phyloP scores from a whole-genome alignment of 1,139 yeast genomes.

The Magnusiomyces clavatus region DNA sequence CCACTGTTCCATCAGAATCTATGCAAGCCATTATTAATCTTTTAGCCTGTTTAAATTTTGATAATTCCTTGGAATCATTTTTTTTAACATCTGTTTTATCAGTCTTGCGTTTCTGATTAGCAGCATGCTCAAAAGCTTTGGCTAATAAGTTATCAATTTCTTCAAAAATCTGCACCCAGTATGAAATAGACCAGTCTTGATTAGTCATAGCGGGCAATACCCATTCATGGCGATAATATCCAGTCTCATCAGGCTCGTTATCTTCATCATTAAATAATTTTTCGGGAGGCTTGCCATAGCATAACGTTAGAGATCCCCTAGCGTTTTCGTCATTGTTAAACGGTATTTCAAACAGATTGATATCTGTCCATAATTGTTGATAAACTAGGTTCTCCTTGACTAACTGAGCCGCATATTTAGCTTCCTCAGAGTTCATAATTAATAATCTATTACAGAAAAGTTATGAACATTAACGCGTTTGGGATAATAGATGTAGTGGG shows the following conservation, averaged over 20 bases:
- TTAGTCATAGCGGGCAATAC: conserved; percentile 11
- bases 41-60: conserved; percentile 8
- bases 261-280: conserved; percentile 23
- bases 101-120: conserved; percentile 26
- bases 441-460: neutral
- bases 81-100: neutral
- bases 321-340: neutral
- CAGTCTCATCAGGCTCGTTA: conserved; percentile 27
- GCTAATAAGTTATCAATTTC: conserved; percentile 16
- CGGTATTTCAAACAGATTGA: conserved; percentile 22
- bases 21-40: conserved; percentile 49
- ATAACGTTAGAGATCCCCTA: neutral
- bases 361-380: conserved; percentile 47
- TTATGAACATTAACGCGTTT: neutral
- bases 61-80: neutral
- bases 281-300: conserved; percentile 3
- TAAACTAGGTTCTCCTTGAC: conserved; percentile 39
- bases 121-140: conserved; percentile 13
- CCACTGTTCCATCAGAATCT: conserved; percentile 59
- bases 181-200: conserved; percentile 27
- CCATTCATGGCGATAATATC: conserved; percentile 13
- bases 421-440: neutral
- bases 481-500: neutral
- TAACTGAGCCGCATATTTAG: conserved; percentile 7
- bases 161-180: conserved; percentile 29